A percentile compares a stretch with the other conserved stretches of the same genome.
phyloP scores from a whole-genome alignment of 2,329 filamentous ascomycete species.

The Botrytis galanthina region DNA sequence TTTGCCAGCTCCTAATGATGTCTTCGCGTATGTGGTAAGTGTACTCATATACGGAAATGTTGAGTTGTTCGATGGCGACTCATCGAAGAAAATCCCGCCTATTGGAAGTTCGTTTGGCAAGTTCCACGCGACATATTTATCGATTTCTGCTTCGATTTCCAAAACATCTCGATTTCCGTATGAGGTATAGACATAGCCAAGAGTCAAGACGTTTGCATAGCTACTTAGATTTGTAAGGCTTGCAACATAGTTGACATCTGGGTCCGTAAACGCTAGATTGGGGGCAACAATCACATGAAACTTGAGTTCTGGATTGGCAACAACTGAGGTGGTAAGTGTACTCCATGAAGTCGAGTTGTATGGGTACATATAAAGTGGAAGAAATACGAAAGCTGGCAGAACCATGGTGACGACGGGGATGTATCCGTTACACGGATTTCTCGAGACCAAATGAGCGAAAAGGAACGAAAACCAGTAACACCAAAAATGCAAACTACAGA shows the following conservation, averaged over 20 bases:
- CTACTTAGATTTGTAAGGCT: conserved; percentile 28
- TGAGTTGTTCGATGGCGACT: conserved; percentile 18
- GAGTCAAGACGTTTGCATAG: conserved; percentile 37
- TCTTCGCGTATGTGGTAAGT: conserved; percentile 26
- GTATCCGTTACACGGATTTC: neutral
- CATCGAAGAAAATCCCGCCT: conserved; percentile 18
- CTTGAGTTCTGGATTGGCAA: conserved; percentile 26
- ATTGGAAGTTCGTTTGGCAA: conserved; percentile 13
- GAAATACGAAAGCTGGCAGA: conserved; percentile 25
- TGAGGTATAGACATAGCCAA: conserved; percentile 44
- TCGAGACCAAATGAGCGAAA: neutral
- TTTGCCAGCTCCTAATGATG: conserved; percentile 24
- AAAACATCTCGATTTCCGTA: conserved; percentile 38
- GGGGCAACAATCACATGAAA: conserved; percentile 31
- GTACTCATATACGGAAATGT: conserved; percentile 27
- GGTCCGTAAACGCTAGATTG: conserved; percentile 20
- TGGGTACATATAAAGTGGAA: conserved; percentile 33
- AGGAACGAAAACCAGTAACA: neutral
- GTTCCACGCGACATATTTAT: conserved; percentile 42
- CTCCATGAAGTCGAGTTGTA: conserved; percentile 30
- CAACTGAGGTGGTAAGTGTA: conserved; percentile 25
- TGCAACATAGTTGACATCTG: conserved; percentile 29
- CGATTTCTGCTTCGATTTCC: conserved; percentile 40
- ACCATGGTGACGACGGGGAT: neutral
- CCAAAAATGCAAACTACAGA: neutral